Conservation (phyloP, 2,329 filamentous ascomycete genomes). For the Rugonectria rugulosa region DNA sequence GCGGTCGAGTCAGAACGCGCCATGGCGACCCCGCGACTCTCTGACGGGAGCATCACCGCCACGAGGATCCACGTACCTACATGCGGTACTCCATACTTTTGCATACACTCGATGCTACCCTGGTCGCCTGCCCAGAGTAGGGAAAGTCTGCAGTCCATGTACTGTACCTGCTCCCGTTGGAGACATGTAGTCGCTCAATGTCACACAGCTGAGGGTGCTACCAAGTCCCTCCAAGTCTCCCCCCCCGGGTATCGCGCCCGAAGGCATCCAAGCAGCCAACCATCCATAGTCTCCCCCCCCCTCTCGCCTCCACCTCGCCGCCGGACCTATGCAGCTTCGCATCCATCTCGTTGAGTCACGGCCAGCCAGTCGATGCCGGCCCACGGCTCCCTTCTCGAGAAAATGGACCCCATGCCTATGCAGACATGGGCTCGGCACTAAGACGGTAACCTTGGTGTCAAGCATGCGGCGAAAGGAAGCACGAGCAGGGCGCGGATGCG, state of each 20-base stretch:
- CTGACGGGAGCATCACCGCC: slow-evolving; percentile 16
- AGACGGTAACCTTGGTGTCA: slow-evolving; percentile 17
- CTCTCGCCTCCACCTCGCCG: slow-evolving; percentile 23
- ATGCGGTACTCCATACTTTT: background rate
- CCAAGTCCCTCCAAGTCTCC: too few species aligned
- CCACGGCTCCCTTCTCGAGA: slow-evolving; percentile 30
- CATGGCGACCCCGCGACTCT: slow-evolving; percentile 19
- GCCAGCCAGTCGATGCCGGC: slow-evolving; percentile 36
- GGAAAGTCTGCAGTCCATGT: too few species aligned
- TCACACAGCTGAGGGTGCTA: too few species aligned
- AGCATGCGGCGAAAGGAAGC: slow-evolving; percentile 9
- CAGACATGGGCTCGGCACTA: slow-evolving; percentile 25
- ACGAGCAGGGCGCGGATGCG: slow-evolving; percentile 2
- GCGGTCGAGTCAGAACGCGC: slow-evolving; percentile 35
- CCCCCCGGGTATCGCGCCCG: background rate
- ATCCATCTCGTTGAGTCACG: slow-evolving; percentile 33
- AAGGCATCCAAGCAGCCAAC: background rate
- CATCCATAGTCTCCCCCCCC: slow-evolving; percentile 7
- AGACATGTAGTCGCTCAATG: too few species aligned
- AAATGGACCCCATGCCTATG: slow-evolving; percentile 36
- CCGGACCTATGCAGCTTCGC: slow-evolving; percentile 14
- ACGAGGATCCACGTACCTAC: slow-evolving; percentile 17
- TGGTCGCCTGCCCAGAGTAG: too few species aligned
- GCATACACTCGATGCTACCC: background rate
- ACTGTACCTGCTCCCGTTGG: too few species aligned